Evolutionary conservation across 768 basidiomycete genomes (phyloP).

Genomic region (Agrocybe pediades): DNA sequence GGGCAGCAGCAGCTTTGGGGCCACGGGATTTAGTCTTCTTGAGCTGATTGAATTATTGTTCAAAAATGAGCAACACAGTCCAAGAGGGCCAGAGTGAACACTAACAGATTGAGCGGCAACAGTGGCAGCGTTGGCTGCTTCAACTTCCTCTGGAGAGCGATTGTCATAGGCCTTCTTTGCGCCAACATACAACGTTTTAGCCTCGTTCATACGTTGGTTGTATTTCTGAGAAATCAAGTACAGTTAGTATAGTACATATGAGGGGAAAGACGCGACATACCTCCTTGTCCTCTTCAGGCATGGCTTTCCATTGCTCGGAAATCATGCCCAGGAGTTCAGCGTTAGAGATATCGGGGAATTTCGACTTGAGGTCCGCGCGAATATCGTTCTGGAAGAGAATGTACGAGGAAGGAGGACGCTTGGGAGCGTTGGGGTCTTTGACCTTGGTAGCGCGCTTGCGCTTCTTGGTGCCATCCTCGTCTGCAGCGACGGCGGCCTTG

Average conservation of each 20-base stretch:
- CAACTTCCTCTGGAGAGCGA: slow-evolving; percentile 47
- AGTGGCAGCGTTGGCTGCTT: slow-evolving; percentile 44
- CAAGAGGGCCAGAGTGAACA: neutral
- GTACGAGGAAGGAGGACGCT: slow-evolving; percentile 91
- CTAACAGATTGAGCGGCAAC: slow-evolving; percentile 42
- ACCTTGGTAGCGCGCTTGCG: slow-evolving; percentile 67
- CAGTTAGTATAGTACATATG: slow-evolving; percentile 2
- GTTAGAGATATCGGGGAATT: slow-evolving; percentile 66
- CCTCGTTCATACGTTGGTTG: slow-evolving; percentile 48
- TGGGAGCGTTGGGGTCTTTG: slow-evolving; percentile 92
- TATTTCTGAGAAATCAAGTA: slow-evolving; percentile 46
- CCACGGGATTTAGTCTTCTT: slow-evolving; percentile 32
- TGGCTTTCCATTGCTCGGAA: slow-evolving; percentile 69
- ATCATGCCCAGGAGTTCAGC: slow-evolving; percentile 74
- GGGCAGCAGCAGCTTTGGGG: slow-evolving; percentile 20
- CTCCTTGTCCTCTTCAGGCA: slow-evolving; percentile 71
- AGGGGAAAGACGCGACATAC: slow-evolving; percentile 46
- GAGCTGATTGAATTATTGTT: slow-evolving; percentile 22
- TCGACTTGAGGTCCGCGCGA: slow-evolving; percentile 68
- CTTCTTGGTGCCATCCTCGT: slow-evolving; percentile 49
- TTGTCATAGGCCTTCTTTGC: slow-evolving; percentile 70
- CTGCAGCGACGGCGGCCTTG: slow-evolving; percentile 42
- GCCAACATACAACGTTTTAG: slow-evolving; percentile 65
- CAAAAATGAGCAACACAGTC: neutral
- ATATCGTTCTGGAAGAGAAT: slow-evolving; percentile 93